Evolutionary conservation across 257 asterid species (phyloP).

Genomic region (Voacanga thouarsii): DNA sequence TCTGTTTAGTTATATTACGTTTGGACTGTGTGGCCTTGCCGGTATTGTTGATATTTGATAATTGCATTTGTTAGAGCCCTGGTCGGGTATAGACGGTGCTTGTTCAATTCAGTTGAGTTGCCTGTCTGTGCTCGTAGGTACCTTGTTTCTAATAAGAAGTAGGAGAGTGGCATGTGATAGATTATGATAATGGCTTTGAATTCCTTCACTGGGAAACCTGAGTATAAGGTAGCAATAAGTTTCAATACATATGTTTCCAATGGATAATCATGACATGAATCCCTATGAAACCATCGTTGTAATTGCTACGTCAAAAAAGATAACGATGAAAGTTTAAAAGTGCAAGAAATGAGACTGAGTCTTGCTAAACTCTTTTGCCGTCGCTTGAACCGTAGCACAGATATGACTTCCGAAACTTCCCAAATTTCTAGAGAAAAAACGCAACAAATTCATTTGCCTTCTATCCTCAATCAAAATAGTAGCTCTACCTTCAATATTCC

Average conservation of each 20-base stretch:
- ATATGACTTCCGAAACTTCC: neutral
- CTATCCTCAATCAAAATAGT: neutral
- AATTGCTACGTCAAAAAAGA: neutral
- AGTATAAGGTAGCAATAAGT: neutral
- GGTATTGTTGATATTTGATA: too few relatives aligned
- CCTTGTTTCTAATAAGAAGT: too few relatives aligned
- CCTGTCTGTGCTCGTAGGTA: too few relatives aligned
- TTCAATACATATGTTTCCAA: neutral
- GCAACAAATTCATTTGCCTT: neutral
- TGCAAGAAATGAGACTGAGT: neutral
- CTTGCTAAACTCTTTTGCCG: neutral
- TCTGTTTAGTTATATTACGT: too few relatives aligned
- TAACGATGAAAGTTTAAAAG: neutral
- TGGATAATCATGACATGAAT: neutral
- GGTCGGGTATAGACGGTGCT: too few relatives aligned
- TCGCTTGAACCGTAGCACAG: neutral
- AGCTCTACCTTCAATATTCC: neutral
- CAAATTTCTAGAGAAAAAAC: neutral
- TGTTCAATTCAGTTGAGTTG: too few relatives aligned
- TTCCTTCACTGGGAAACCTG: neutral
- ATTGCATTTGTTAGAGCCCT: too few relatives aligned
- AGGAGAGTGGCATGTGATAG: neutral
- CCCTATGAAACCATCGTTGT: neutral
- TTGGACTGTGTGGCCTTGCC: too few relatives aligned
- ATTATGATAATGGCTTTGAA: neutral